Conservation (phyloP, 768 basidiomycete species). For the Suillus clintonianus region DNA sequence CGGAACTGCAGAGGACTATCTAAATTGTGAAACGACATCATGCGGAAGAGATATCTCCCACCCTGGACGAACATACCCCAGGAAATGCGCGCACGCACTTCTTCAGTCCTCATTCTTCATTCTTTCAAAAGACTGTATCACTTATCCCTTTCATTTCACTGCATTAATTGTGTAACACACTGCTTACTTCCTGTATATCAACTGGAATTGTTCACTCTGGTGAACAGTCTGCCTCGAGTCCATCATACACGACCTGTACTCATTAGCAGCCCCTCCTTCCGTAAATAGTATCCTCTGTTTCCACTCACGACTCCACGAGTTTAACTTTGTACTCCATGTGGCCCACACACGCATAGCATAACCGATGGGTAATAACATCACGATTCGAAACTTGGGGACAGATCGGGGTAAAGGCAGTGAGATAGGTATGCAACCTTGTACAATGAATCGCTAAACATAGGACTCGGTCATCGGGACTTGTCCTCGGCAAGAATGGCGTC, state of each 20-base stretch:
- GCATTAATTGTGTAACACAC: not conserved
- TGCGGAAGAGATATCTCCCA: not conserved
- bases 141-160: not conserved
- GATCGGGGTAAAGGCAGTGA: not conserved
- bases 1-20: not conserved
- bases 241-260: slow-evolving; percentile 7
- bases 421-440: not conserved
- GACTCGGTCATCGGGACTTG: slow-evolving; percentile 31
- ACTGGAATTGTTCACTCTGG: not conserved
- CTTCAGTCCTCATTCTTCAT: too few relatives aligned
- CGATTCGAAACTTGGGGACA: not conserved
- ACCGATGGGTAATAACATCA: not conserved
- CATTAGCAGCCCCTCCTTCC: not conserved
- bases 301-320: not conserved
- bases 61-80: not conserved
- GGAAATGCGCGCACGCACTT: not conserved
- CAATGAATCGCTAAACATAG: not conserved
- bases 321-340: slow-evolving; percentile 1
- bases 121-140: not conserved
- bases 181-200: slow-evolving; percentile 6
- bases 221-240: not conserved
- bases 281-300: not conserved
- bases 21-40: not conserved
- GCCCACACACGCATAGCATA: slow-evolving; percentile 4
- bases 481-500: slow-evolving; percentile 78